Base-by-base conservation (phyloP, 2,329 filamentous ascomycete genomes). In the Botrytis hyacinthi region DNA sequence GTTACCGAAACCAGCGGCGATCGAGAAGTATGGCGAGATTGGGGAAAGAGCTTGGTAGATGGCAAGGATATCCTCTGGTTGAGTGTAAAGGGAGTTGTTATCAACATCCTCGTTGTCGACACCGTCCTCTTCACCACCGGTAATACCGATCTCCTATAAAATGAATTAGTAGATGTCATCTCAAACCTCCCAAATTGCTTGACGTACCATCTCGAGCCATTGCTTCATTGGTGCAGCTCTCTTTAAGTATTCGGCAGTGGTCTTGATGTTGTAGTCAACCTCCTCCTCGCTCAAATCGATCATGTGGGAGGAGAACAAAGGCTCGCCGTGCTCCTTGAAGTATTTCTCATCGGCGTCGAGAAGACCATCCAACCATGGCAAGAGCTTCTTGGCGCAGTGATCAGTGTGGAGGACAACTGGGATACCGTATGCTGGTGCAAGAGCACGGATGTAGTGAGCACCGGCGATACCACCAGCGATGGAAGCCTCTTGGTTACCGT, bases 371-470 rank as follows among this genome's bases (percentile, higher is more conserved):
- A 98, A 87, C 95, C 95, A 98, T 76, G 96, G 96, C 73, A 98
- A 91, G 74, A 98, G 93, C 91, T 98, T 98, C 93, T 98, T 98
- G 83, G 96, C 95, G 86, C 95, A 97, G 88, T 98, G 96, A 84
- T 99, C 96, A 83, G 95, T 97, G 90, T 98, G 95, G 75, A 98
- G 91, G 80, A 98, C 87, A 79, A 97, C 94, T 81, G 95, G 95
- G 78, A 98, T 86, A 79, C 92, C 94, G 85, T 99, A 99, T 79
- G 89, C 80, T 75, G 95, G 93, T 70, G 96, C 94, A 80, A 98
- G 86, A 78, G 92, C 87, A 82, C 95, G 93, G 86, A 98, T 94
- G 88, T 93, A 98, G 87, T 97, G 93, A 79, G 96, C 96, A 80
- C 89, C 95, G 76, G 96, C 95, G 78, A 98, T 85, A 83, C 93